Base-by-base conservation (phyloP, 345 rosid species). In the Camelina hispida region DNA sequence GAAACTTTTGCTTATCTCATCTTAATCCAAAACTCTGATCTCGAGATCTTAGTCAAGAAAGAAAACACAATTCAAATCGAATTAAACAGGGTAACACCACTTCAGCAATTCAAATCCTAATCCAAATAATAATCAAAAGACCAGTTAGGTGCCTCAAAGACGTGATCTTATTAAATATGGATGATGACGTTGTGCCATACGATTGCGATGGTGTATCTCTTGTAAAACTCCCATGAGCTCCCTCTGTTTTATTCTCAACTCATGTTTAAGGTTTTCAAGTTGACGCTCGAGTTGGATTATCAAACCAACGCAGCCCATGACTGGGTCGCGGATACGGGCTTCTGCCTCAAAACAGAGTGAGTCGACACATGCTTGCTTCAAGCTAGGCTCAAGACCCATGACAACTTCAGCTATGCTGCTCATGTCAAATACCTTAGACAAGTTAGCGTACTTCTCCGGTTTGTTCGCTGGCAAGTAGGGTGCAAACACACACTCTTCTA, bases 381-480 rank as follows among this genome's bases (percentile, higher is more conserved):
- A 9, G 58, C 47, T 51, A 35, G 71, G 71, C 25, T 66, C 47
- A 50, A 66, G 0, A 5, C 22, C 20, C 30, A 18, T 52, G 47
- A 66, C 2, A 8, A 1, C 1, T 58, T 22, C 17, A 58, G 15
- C 44, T 22, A 58, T 5, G 7, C 3, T 3, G 23, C 23, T 58
- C 1, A 34, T 32, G 63, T 58, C 25, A 17, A 4, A 58, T 25
- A 58, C 44, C 12, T 2, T 35, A 17, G 8, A 34, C 25, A 66
- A 51, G 35, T 2, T 18, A 34, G 59, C 35, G 35, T 51, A 51
- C 20, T 35, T 66, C 71, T 66, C 44, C 15, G 44, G 28, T 7
- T 66, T 50, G 59, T 66, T 66, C 13, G 40, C 46, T 1, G 10
- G 46, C 32, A 66, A 66, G 70, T 66, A 66, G 5, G 58, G 32